phyloP scores from a whole-genome alignment of 116 monocot species.

The Dioscorea cayenensis region DNA sequence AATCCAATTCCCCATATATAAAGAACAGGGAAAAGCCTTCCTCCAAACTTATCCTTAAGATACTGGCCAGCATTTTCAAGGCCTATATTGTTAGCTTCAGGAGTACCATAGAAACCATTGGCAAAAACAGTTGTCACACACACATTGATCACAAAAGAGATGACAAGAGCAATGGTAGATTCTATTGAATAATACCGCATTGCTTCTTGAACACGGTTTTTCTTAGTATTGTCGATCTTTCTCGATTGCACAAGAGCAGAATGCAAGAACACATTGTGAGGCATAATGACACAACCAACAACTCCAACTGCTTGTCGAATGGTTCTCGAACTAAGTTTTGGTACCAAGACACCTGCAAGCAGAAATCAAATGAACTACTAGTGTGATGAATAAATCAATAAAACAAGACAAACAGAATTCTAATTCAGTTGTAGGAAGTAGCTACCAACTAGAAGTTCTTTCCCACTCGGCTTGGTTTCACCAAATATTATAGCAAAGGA shows the following conservation, averaged over 20 bases:
- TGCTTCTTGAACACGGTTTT: conserved; percentile 29
- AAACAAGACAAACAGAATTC: not conserved
- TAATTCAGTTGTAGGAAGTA: not conserved
- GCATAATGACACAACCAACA: conserved; percentile 43
- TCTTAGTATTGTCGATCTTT: conserved; percentile 25
- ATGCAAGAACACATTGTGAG: conserved; percentile 45
- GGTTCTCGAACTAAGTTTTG: conserved; percentile 35
- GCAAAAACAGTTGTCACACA: conserved; percentile 43
- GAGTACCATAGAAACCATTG: conserved; percentile 44
- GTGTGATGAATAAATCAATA: not conserved
- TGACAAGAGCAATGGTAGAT: conserved; percentile 24
- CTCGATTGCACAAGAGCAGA: conserved; percentile 45
- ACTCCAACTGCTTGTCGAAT: conserved; percentile 36
- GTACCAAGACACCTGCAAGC: conserved; percentile 26
- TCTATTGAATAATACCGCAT: conserved; percentile 31
- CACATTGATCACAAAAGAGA: conserved; percentile 32
- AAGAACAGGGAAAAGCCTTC: conserved; percentile 37
- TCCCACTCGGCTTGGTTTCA: conserved; percentile 49
- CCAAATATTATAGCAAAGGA: conserved; percentile 55
- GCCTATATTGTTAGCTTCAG: conserved; percentile 33
- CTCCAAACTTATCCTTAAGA: conserved; percentile 45
- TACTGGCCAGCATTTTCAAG: conserved; percentile 55
- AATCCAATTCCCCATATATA: conserved; percentile 58
- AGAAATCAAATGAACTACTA: not conserved
- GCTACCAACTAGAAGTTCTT: conserved; percentile 46